Evolutionary conservation across 2,329 filamentous ascomycete genomes (phyloP).

Genomic region (Daldinia sp.): DNA sequence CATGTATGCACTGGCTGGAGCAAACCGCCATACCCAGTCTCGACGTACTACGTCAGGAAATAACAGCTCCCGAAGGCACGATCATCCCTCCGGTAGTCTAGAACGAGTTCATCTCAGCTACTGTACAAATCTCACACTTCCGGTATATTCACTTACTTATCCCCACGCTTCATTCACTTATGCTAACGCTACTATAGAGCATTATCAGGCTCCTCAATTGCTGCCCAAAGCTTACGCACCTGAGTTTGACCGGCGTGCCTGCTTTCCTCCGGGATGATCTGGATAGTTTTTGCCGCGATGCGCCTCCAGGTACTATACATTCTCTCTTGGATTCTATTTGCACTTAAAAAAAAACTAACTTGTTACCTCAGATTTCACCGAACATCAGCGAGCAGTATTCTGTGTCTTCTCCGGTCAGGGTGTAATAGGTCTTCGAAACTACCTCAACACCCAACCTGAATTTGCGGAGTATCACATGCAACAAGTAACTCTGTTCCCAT

Average conservation of each 20-base stretch:
- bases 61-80: conserved; percentile 58
- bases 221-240: conserved; percentile 91
- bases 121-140: conserved; percentile 84
- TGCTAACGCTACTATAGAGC: conserved; percentile 69
- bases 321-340: neutral
- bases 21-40: conserved; percentile 66
- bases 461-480: conserved; percentile 57
- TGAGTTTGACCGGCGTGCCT: conserved; percentile 93
- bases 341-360: conserved; percentile 44
- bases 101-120: conserved; percentile 98
- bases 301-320: conserved; percentile 72
- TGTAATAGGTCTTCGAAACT: conserved; percentile 80
- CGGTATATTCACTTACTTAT: conserved; percentile 63
- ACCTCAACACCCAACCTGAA: conserved; percentile 72
- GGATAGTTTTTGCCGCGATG: conserved; percentile 85
- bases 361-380: conserved; percentile 81
- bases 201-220: conserved; percentile 90
- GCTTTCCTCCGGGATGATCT: conserved; percentile 90
- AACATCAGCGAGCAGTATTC: conserved; percentile 94
- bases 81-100: conserved; percentile 73
- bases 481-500: conserved; percentile 31
- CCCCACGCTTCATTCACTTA: conserved; percentile 2
- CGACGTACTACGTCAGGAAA: conserved; percentile 63
- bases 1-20: conserved; percentile 84
- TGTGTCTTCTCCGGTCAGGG: conserved; percentile 95